Evolutionary conservation across 106 monocot genomes (phyloP), one percentile per base, ranked within the genome.

Genomic region (Dendrobium nobile): DNA sequence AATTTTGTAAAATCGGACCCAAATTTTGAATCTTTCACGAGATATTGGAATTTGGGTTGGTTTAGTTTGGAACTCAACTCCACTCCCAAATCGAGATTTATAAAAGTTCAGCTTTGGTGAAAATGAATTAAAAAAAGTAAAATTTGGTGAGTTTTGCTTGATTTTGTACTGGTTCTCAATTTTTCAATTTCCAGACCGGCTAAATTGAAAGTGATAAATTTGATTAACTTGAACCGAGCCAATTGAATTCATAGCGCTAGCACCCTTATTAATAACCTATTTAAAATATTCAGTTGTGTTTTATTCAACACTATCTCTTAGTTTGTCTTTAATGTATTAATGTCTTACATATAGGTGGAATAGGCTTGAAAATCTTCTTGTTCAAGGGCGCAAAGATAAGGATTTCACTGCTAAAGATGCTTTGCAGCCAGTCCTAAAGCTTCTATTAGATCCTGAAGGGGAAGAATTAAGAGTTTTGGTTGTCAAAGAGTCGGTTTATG

Each of bases 281-380:
- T 61, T 61, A 61, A 61, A 47, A 47, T 47, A 47, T 47, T 22
- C 61, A 61, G 22, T 68, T 68, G 10, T 10, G 10, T 31, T 68
- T 68, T 68, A 68, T 28, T 10, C 22, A 61, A 5, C 61, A 61
- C 10, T 31, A 31, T 67, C 28, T 33, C 70, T 31, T 28, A 22
- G 6, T 70, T 70, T 70, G 37, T 70, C 64, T 31, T 70, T 70
- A 70, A 33, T 22, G 37, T 78, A 65, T 13, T 7, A 77, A 24
- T 86, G 47, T 56, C 68, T 89, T 54, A 17, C 54, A n/a, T 87
- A 54, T 83, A 99, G 99, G 83, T 99, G 99, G 99, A 99, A 95
- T 84, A 91, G 99, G 81, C 93, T 99, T 81, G 99, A 99, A 85
- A 99, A 99, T 85, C 95, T 99, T 87, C 87, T 99, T 72, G 93